Conservation (phyloP, 345 rosid species). For the Lumnitzera racemosa region DNA sequence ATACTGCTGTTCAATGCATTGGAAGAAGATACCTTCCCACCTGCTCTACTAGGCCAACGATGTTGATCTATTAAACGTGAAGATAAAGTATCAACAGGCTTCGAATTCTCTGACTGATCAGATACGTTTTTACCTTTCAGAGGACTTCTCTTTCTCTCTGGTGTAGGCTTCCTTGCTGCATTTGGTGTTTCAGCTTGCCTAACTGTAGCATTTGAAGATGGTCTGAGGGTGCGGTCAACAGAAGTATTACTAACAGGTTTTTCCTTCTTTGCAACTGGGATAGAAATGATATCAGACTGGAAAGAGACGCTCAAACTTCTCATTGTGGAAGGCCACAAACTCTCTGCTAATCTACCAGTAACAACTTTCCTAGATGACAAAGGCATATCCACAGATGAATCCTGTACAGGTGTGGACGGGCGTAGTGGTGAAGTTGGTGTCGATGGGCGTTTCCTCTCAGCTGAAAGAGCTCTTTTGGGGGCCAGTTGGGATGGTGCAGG, state of each 20-base stretch:
- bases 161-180: constrained; percentile 55
- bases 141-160: constrained; percentile 82
- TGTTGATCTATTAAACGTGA: constrained; percentile 80
- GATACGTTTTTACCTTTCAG: constrained; percentile 70
- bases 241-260: constrained; percentile 46
- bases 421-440: constrained; percentile 48
- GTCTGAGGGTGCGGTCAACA: constrained; percentile 70
- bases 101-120: constrained; percentile 89
- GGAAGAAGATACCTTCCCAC: constrained; percentile 46
- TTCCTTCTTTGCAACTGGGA: constrained; percentile 81
- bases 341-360: constrained; percentile 63
- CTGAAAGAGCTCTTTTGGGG: constrained; percentile 71
- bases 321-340: constrained; percentile 99
- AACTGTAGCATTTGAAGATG: constrained; percentile 76
- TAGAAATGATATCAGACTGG: constrained; percentile 82
- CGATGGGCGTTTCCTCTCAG: constrained; percentile 85
- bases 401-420: constrained; percentile 69
- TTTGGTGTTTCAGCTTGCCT: constrained; percentile 50
- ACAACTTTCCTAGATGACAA: constrained; percentile 56
- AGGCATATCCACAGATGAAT: constrained; percentile 42
- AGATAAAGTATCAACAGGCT: constrained; percentile 64
- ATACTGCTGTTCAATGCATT: constrained; percentile 43
- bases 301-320: constrained; percentile 92
- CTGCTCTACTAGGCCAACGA: constrained; percentile 83
- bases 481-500: constrained; percentile 38